Base-by-base conservation (phyloP, 176 grass and related monocot genomes). In the Pontederia crassipes region DNA sequence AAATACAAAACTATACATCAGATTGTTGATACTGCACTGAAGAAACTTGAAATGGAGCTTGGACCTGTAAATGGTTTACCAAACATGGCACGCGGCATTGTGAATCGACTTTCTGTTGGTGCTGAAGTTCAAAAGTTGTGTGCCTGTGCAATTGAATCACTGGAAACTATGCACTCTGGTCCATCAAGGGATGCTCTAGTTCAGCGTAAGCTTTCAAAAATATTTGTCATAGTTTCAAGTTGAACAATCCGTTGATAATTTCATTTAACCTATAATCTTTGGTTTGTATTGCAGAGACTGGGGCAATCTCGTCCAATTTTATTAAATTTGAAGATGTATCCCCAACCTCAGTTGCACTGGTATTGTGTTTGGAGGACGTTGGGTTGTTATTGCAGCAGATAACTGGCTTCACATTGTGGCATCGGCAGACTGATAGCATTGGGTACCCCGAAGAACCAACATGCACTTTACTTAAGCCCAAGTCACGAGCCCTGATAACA, bases 21-120 rank as follows among this genome's bases (percentile, higher is more conserved):
- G 69, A 80, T 92, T 76, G 77, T 98, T 64, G 81, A 89, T 52
- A 72, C 66, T 35, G 89, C 79, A 13, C 63, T 73, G 67, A 85
- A 86, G 76, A 95, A 95, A 58, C 63, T 95, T 29, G 89, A 86
- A 79, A 75, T 72, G 9, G 89, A 95, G 74, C 79, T 95, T 49
- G 89, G 89, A 27, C 74, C 82, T 59, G 17, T 95, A 52, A 78
- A 66, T 12, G 85, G 73, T 53, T 61, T 67, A 58, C 72, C 82
- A 58, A 89, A 75, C 57, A 89, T 95, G 71, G 67, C 83, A 35
- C 89, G 89, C 52, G 89, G 89, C 74, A 95, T 89, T 83, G 89
- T 95, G 16, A 95, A 86, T 54, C 78, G 85, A 28, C 89, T 95
- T 67, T 59, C 68, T 78, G 78, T 84, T 11, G 89, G 89, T 78